These are phyloP conservation scores for Suillus ampliporus DNA, from an alignment of 768 basidiomycete species.

Conservation along the genomic window DNA sequence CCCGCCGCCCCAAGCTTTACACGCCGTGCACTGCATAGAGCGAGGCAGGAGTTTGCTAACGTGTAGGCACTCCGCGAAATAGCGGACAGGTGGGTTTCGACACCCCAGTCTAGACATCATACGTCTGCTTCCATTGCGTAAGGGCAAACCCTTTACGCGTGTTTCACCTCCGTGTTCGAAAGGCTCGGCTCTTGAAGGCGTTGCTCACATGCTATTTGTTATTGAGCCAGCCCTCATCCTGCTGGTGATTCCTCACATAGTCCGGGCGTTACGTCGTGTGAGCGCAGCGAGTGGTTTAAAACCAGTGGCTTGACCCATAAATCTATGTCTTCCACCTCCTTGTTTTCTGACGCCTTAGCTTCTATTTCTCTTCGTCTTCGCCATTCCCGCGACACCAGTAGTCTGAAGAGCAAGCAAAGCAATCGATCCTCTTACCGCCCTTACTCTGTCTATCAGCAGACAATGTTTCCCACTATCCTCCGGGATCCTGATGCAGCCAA, in stretches of 20 bases:
- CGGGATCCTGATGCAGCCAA: constrained; percentile 65
- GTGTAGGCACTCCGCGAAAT: constrained; percentile 19
- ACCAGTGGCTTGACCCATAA: constrained; percentile 35
- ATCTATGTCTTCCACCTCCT: constrained; percentile 44
- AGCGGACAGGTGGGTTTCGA: constrained; percentile 15
- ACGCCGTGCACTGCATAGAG: constrained; percentile 17
- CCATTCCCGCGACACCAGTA: constrained; percentile 37
- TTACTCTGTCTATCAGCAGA: constrained; percentile 56
- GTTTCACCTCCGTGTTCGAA: constrained; percentile 30
- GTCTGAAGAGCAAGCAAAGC: constrained; percentile 31
- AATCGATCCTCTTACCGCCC: constrained; percentile 41
- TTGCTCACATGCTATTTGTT: constrained; percentile 31
- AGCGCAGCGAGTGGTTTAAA: constrained; percentile 48
- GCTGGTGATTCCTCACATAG: constrained; percentile 33
- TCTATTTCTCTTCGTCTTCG: constrained; percentile 41
- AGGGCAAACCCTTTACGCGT: constrained; percentile 33
- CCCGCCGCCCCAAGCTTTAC: constrained; percentile 11
- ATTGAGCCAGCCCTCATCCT: constrained; percentile 36
- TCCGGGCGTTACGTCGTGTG: constrained; percentile 46
- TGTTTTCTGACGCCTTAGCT: constrained; percentile 42
- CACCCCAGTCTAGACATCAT: constrained; percentile 12
- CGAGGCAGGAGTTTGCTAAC: constrained; percentile 20
- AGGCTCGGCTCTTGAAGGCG: constrained; percentile 29
- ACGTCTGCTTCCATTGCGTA: constrained; percentile 23
- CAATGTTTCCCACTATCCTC: constrained; percentile 59